Percentiles rank a stretch among this genome's conserved stretches.
Evolutionary conservation across 2,329 filamentous ascomycete genomes (phyloP).

Genomic region (Cladorrhinum sp.): DNA sequence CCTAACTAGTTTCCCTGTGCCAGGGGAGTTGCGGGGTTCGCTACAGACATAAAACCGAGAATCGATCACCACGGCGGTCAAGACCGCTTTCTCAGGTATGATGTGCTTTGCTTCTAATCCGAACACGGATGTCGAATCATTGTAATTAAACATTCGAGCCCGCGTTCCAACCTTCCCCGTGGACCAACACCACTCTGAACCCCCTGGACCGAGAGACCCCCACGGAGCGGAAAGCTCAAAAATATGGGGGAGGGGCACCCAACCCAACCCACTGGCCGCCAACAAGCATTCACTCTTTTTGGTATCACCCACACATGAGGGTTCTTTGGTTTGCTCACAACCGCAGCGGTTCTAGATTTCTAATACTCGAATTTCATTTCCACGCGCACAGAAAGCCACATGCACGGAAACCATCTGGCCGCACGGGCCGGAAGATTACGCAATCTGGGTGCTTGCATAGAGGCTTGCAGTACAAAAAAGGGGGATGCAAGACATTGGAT

Average conservation of each 20-base stretch:
- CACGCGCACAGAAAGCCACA: not conserved
- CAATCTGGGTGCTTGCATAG: not conserved
- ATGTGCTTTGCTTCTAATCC: not conserved
- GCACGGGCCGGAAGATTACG: not conserved
- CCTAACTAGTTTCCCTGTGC: not conserved
- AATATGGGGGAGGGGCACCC: not conserved
- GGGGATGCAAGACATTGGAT: not conserved
- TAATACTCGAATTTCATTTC: no score
- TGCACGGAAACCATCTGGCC: not conserved
- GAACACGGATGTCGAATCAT: not conserved
- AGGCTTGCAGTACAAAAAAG: not conserved
- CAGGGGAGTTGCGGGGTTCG: not conserved
- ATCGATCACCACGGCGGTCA: no score
- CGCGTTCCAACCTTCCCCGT: not conserved
- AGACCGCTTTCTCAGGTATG: not conserved
- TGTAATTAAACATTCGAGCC: not conserved
- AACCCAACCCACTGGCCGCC: not conserved
- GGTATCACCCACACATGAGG: not conserved
- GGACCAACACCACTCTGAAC: not conserved
- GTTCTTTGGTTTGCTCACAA: not conserved
- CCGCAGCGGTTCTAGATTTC: not conserved
- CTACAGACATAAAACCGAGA: no score
- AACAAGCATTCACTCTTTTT: not conserved
- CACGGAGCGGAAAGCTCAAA: not conserved
- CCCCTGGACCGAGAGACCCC: not conserved